These are phyloP conservation scores for Aspergillus neotritici DNA, from an alignment of 2,329 filamentous ascomycete genomes.

Conservation along the genomic window DNA sequence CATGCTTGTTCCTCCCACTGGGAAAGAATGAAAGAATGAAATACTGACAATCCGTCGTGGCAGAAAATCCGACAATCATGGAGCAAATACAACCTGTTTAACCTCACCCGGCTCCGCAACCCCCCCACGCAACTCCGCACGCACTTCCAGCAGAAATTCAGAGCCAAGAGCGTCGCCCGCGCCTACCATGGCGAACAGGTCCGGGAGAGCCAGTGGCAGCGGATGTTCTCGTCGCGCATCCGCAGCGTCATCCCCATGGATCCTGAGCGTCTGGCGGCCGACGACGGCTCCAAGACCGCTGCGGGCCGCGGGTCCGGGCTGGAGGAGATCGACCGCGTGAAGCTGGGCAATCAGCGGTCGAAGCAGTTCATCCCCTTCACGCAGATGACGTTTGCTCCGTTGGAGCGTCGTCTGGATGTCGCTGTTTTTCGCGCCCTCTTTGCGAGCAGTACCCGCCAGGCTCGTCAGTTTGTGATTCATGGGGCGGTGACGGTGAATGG, in stretches of 20 bases:
- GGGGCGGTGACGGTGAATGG: slow-evolving; percentile 94
- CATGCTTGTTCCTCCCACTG: too few species aligned
- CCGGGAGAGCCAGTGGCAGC: slow-evolving; percentile 85
- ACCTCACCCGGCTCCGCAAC: slow-evolving; percentile 56
- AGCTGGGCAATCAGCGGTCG: too few species aligned
- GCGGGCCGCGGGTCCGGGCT: slow-evolving; percentile 75
- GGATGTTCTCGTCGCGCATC: slow-evolving; percentile 80
- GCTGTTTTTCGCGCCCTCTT: slow-evolving; percentile 91
- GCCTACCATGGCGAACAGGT: slow-evolving; percentile 95
- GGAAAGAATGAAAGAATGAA: too few species aligned
- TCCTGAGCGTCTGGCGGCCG: slow-evolving; percentile 66
- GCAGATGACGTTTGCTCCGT: slow-evolving; percentile 89
- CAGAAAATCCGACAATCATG: slow-evolving; percentile 93
- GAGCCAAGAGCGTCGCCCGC: slow-evolving; percentile 73
- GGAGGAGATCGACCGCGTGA: slow-evolving; percentile 22
- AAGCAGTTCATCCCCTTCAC: slow-evolving; percentile 69
- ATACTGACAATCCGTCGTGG: neutral
- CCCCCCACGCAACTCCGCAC: slow-evolving; percentile 51
- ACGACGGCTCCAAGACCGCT: slow-evolving; percentile 79
- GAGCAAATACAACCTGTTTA: slow-evolving; percentile 97
- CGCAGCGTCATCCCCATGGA: slow-evolving; percentile 82
- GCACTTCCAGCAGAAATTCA: slow-evolving; percentile 99
- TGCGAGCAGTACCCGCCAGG: slow-evolving; percentile 86
- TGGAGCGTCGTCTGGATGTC: slow-evolving; percentile 88
- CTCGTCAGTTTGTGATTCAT: slow-evolving; percentile 88